Conservation (phyloP, 1,284 basidiomycete species). For the Inonotus hispidus region DNA sequence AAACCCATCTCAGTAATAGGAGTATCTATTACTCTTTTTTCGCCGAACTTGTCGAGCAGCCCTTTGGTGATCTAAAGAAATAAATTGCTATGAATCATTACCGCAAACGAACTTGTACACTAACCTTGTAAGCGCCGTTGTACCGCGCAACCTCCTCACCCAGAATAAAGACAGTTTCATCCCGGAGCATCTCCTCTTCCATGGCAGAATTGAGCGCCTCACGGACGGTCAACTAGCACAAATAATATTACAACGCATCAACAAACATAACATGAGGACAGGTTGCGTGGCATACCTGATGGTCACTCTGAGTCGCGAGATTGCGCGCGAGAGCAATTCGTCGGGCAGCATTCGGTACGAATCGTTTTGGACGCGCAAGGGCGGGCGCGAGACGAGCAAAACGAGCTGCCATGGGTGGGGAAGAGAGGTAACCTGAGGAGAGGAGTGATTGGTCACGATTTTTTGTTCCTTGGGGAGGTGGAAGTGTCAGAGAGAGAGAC, state of each 20-base stretch:
- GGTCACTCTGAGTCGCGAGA: slow-evolving; percentile 60
- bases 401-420: slow-evolving; percentile 54
- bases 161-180: slow-evolving; percentile 92
- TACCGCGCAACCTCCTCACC: slow-evolving; percentile 99
- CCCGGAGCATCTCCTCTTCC: slow-evolving; percentile 99
- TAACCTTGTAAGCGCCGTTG: slow-evolving; percentile 98
- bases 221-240: slow-evolving; percentile 86
- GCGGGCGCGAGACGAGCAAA: slow-evolving; percentile 61
- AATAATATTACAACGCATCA: not conserved
- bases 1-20: slow-evolving; percentile 99
- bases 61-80: slow-evolving; percentile 87
- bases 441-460: not conserved
- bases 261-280: slow-evolving; percentile 21
- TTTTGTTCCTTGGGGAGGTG: not conserved
- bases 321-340: slow-evolving; percentile 43
- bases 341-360: slow-evolving; percentile 32
- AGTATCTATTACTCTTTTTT: slow-evolving; percentile 97
- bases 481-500: not conserved
- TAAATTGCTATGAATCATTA: slow-evolving; percentile 13
- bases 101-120: slow-evolving; percentile 16
- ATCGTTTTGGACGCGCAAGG: slow-evolving; percentile 40
- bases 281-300: slow-evolving; percentile 39
- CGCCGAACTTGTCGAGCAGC: slow-evolving; percentile 98
- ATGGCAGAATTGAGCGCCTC: slow-evolving; percentile 97
- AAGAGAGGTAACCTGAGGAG: slow-evolving; percentile 19